Evolutionary conservation across 495 filamentous ascomycete genomes (phyloP).

Genomic region (Xylaria sp.): DNA sequence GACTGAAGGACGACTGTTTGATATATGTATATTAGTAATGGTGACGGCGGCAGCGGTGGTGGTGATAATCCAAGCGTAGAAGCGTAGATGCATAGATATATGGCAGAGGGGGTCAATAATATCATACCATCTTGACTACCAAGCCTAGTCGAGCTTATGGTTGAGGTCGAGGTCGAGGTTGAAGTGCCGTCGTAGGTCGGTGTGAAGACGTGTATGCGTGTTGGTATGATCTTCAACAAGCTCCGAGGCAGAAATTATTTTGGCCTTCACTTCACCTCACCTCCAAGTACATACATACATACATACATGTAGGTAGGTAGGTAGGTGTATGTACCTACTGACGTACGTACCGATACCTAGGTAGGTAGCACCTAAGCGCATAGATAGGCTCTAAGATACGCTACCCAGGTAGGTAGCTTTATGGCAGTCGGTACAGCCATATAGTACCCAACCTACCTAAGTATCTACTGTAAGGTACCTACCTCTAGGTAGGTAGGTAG

Average conservation of each 20-base stretch:
- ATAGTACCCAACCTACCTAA: too few relatives aligned
- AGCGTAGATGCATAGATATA: neutral
- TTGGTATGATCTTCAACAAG: conserved; percentile 4
- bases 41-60: neutral
- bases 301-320: too few relatives aligned
- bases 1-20: conserved; percentile 68
- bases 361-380: too few relatives aligned
- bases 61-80: too few relatives aligned
- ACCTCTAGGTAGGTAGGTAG: conserved; percentile 4
- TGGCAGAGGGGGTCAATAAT: neutral
- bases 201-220: neutral
- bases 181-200: conserved; percentile 13
- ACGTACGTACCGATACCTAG: neutral
- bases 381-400: neutral
- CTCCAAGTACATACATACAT: too few relatives aligned
- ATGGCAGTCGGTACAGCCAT: neutral
- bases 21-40: conserved; percentile 21
- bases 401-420: neutral
- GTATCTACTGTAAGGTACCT: too few relatives aligned
- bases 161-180: neutral
- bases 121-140: conserved; percentile 34
- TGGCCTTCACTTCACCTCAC: neutral
- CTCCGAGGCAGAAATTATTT: conserved; percentile 20
- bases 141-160: conserved; percentile 1
- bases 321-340: neutral